Conservation (phyloP, 768 basidiomycete genomes). For the Lepiota brunneoincarnata region DNA sequence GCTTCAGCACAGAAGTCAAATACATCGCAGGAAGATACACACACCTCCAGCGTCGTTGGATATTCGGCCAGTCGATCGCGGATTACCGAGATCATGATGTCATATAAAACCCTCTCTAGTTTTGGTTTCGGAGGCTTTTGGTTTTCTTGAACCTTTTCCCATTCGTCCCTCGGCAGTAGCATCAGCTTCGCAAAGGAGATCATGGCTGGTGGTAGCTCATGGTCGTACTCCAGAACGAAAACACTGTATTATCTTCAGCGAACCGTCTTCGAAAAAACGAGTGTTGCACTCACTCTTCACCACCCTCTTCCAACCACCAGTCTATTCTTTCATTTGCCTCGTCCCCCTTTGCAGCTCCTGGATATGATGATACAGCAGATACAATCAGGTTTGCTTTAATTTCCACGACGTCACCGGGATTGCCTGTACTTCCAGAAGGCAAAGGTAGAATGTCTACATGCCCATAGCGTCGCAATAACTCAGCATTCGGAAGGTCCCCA, state of each 20-base stretch:
- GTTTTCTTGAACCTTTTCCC: conserved; percentile 56
- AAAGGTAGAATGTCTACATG: conserved; percentile 79
- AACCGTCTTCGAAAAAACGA: conserved; percentile 1
- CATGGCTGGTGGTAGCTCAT: conserved; percentile 52
- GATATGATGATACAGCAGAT: conserved; percentile 27
- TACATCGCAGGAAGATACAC: conserved; percentile 19
- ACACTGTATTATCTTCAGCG: conserved; percentile 33
- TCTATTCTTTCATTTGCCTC: conserved; percentile 66
- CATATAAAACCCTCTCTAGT: conserved; percentile 44
- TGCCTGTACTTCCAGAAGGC: conserved; percentile 49
- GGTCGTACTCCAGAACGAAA: conserved; percentile 52
- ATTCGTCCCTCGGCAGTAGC: conserved; percentile 52
- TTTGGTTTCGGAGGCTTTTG: conserved; percentile 75
- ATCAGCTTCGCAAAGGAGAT: conserved; percentile 68
- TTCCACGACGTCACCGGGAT: conserved; percentile 80
- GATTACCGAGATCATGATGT: conserved; percentile 48
- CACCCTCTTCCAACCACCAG: conserved; percentile 90
- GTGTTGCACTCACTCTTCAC: conserved; percentile 69
- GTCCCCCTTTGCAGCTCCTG: conserved; percentile 17
- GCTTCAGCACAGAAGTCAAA: not conserved
- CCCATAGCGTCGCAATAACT: conserved; percentile 91
- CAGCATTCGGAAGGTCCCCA: conserved; percentile 88
- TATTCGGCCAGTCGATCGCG: conserved; percentile 52
- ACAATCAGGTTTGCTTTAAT: conserved; percentile 71
- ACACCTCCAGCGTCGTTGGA: conserved; percentile 55